Base-by-base conservation (phyloP, 495 filamentous ascomycete species). In the Hypoxylon fragiforme region DNA sequence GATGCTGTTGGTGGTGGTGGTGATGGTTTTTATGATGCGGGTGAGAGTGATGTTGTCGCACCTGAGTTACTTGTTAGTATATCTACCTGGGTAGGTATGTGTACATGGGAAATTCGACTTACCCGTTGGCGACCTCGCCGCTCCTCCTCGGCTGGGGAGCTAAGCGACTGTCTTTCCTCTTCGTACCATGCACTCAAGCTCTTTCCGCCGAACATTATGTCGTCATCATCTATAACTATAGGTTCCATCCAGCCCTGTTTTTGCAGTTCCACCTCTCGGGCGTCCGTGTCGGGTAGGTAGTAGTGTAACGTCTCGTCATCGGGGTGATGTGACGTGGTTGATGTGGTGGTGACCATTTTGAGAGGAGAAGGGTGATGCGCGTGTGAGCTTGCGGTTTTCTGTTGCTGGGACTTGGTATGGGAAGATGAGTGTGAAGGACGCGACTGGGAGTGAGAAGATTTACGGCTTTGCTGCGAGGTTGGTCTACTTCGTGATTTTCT, bases 191-290 rank as follows among this genome's bases (percentile, higher is more conserved):
- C 60, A 63, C 77, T 78, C 31, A 82, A 45, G 18, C 77, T 73
- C 68, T 82, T 81, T 35, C 79, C 79, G 32, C 78, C 77, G 44
- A 81, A 82, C 70, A 72, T 82, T 21, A 82, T 63, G 55, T 82
- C 79, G 19, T 77, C 74, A 56, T 82, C 79, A 20, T 82, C 77
- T 61, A 82, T 82, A 39, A 73, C 72, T 36, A 75, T 80, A 5
- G 77, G 72, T 13, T 75, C 62, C 69, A 75, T 72, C 79, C 79
- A 82, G 11, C 73, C 49, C 9, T 69, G 58, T 37, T 37, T 64
- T 30, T 57, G 61, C 24, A 73, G 50, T 20, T 76, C 73, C 19
- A 65, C 37, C 48, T 77, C 72, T 40, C 57, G 53, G 21, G 59
- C 50, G 32, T 71, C 55, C 9, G 61, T 60, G 44, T 78, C 74